Conservation (phyloP, 2,329 filamentous ascomycete species). For the Claviceps monticola region DNA sequence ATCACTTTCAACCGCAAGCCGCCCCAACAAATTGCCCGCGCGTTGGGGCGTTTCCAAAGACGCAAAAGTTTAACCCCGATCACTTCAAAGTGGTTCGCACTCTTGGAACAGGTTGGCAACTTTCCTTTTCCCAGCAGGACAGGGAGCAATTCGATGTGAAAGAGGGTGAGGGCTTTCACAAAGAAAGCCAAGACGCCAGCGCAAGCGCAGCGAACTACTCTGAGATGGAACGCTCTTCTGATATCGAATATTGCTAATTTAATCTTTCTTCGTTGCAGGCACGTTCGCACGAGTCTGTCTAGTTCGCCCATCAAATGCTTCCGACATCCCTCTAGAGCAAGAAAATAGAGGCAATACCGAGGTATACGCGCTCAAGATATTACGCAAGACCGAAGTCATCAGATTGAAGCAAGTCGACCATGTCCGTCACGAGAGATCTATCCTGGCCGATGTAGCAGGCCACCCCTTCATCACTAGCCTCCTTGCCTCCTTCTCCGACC, state of each 20-base stretch:
- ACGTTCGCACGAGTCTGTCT: conserved; percentile 77
- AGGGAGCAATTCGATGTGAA: neutral
- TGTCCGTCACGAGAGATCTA: conserved; percentile 68
- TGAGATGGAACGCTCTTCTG: neutral
- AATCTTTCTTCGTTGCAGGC: conserved; percentile 26
- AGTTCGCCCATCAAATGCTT: conserved; percentile 46
- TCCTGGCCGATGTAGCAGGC: conserved; percentile 63
- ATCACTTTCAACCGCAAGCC: neutral
- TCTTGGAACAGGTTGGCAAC: conserved; percentile 50
- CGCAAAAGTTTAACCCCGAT: conserved; percentile 18
- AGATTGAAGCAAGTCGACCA: conserved; percentile 78
- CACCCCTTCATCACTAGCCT: conserved; percentile 76
- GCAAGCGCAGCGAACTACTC: neutral
- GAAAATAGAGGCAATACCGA: conserved; percentile 18
- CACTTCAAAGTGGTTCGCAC: conserved; percentile 66
- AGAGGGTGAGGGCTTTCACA: neutral
- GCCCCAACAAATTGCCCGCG: neutral
- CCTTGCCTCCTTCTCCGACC: conserved; percentile 65
- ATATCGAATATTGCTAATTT: neutral
- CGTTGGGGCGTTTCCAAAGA: conserved; percentile 13
- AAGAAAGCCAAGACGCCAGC: neutral
- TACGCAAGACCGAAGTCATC: conserved; percentile 61
- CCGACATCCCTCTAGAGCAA: conserved; percentile 18
- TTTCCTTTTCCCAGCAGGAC: neutral
- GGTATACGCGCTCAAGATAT: conserved; percentile 72